These are phyloP conservation scores for Nicotiana otophora DNA, from an alignment of 257 asterid genomes.

Conservation along the genomic window DNA sequence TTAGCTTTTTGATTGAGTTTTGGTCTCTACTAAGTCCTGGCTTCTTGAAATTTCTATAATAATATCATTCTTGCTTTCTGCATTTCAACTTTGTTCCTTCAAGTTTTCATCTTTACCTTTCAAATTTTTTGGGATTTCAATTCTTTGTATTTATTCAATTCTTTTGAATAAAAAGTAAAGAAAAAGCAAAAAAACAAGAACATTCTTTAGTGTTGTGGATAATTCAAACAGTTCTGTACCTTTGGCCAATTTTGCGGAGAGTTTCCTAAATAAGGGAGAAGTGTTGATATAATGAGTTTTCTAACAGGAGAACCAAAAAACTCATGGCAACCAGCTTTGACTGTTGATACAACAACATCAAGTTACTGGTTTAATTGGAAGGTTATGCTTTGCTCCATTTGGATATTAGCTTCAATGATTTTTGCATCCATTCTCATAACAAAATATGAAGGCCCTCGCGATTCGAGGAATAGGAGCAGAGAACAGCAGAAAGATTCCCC, in stretches of 20 bases:
- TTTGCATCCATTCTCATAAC: constrained; percentile 66
- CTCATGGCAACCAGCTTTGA: constrained; percentile 83
- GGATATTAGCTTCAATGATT: constrained; percentile 59
- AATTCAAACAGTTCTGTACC: background rate
- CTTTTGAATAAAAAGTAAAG: background rate
- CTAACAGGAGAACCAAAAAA: constrained; percentile 65
- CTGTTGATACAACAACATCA: constrained; percentile 65
- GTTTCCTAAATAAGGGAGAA: background rate
- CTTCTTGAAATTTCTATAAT: background rate
- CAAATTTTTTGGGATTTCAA: background rate
- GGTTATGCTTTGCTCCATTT: constrained; percentile 57
- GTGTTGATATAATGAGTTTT: constrained; percentile 46
- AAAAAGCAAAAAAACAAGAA: background rate
- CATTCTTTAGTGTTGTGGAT: background rate
- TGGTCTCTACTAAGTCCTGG: background rate
- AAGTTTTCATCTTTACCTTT: background rate
- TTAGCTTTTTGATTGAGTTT: background rate
- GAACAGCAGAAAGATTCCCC: constrained; percentile 30
- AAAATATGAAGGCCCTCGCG: constrained; percentile 48
- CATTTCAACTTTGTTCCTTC: background rate
- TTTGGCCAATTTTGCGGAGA: background rate
- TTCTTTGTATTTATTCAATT: constrained; percentile 16
- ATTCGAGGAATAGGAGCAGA: constrained; percentile 17
- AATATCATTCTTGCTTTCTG: background rate
- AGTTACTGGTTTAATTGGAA: constrained; percentile 94